These are phyloP conservation scores for Podospora pseudoanserina DNA, from an alignment of 495 filamentous ascomycete genomes.

Conservation along the genomic window DNA sequence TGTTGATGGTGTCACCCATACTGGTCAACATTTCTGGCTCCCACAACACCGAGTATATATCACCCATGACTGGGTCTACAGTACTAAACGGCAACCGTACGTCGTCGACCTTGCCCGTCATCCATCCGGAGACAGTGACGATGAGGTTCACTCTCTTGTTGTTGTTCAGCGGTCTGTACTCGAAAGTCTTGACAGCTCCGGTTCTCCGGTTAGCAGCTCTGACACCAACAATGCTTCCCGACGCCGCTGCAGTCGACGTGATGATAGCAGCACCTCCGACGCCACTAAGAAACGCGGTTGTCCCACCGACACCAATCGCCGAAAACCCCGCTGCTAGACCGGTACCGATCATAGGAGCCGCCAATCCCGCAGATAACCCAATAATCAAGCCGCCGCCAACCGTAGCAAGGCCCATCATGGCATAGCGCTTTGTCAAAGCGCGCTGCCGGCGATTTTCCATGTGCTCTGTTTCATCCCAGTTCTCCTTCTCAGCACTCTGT, in stretches of 20 bases:
- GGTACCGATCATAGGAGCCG: conserved; percentile 92
- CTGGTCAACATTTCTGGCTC: conserved; percentile 96
- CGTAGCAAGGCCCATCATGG: conserved; percentile 96
- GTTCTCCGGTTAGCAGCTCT: conserved; percentile 81
- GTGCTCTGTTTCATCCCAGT: conserved; percentile 94
- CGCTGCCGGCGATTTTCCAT: conserved; percentile 82
- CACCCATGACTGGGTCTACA: conserved; percentile 95
- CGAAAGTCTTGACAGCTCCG: conserved; percentile 90
- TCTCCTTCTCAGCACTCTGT: conserved; percentile 84
- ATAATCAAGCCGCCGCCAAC: conserved; percentile 96
- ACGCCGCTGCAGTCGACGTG: conserved; percentile 81
- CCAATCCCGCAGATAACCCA: conserved; percentile 84
- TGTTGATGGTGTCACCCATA: conserved; percentile 98
- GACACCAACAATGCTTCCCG: conserved; percentile 79
- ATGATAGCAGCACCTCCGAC: conserved; percentile 91
- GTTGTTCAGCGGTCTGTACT: conserved; percentile 94
- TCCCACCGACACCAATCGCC: conserved; percentile 89
- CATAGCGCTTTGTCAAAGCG: conserved; percentile 73
- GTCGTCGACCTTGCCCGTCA: conserved; percentile 97
- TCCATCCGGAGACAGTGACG: conserved; percentile 94
- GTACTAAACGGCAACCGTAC: conserved; percentile 93
- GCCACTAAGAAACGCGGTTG: conserved; percentile 82
- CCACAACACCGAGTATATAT: conserved; percentile 96
- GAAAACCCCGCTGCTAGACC: conserved; percentile 94
- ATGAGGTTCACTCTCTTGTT: conserved; percentile 97